phyloP scores from a whole-genome alignment of 345 rosid species.

The Euphorbia peplus region DNA sequence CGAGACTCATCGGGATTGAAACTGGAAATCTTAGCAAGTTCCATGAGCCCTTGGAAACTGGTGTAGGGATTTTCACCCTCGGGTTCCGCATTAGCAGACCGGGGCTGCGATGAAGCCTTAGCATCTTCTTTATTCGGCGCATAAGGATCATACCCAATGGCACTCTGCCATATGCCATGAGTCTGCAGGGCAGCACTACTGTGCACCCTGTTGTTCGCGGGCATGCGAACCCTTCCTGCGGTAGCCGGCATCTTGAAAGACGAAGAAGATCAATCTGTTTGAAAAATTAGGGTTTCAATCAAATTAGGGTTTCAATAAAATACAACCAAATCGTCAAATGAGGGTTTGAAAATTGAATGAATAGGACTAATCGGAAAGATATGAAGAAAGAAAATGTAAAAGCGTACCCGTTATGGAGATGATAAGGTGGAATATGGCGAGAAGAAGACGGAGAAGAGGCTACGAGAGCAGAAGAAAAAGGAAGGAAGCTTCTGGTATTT shows the following conservation, averaged over 20 bases:
- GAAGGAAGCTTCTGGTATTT: no score
- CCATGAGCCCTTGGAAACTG: conserved; percentile 77
- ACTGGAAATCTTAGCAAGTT: conserved; percentile 77
- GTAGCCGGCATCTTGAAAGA: conserved; percentile 97
- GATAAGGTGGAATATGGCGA: background rate
- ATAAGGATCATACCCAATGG: conserved; percentile 92
- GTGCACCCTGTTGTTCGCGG: conserved; percentile 97
- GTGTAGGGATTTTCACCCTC: conserved; percentile 74
- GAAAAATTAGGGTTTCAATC: background rate
- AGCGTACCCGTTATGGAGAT: background rate
- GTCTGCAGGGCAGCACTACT: conserved; percentile 98
- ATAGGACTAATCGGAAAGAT: no score
- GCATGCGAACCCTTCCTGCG: conserved; percentile 99
- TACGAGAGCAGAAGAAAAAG: background rate
- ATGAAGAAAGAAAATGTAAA: no score
- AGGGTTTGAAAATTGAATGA: no score
- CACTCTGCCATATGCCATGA: conserved; percentile 98
- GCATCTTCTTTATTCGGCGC: conserved; percentile 86
- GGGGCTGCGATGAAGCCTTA: conserved; percentile 41
- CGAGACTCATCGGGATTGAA: conserved; percentile 82
- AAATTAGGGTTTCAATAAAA: background rate
- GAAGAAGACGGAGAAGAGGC: background rate
- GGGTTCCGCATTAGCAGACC: conserved; percentile 43
- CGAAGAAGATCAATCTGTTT: conserved; percentile 6
- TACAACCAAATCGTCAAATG: background rate